Conservation (phyloP, 1,284 basidiomycete genomes). For the Pyrrhoderma noxium region DNA sequence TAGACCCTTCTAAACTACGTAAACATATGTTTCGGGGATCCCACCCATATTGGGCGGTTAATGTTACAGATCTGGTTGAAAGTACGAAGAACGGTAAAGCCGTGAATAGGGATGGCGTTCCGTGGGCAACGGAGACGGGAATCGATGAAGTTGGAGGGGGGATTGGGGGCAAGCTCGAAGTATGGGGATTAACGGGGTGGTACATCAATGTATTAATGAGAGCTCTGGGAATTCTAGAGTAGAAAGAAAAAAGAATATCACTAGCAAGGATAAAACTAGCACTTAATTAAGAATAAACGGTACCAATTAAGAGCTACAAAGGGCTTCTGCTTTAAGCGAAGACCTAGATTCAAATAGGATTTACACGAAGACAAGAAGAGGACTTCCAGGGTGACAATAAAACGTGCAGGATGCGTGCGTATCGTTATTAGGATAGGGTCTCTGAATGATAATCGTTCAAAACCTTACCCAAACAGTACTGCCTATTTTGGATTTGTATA, state of each 20-base stretch:
- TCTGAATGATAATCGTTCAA: no score
- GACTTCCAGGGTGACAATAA: no score
- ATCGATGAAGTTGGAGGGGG: constrained; percentile 39
- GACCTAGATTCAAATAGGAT: no score
- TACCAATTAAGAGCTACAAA: no score
- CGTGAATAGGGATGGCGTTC: not conserved
- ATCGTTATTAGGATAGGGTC: no score
- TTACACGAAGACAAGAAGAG: no score
- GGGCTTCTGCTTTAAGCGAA: no score
- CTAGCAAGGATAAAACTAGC: not conserved
- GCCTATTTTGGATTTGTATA: no score
- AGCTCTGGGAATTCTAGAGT: constrained; percentile 36
- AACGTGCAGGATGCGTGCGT: no score
- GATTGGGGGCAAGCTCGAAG: constrained; percentile 44
- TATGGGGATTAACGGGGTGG: constrained; percentile 81
- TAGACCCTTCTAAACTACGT: constrained; percentile 40
- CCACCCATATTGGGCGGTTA: constrained; percentile 57
- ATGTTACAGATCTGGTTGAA: constrained; percentile 55
- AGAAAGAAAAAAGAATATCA: constrained; percentile 9
- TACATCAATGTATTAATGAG: constrained; percentile 60
- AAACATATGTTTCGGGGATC: constrained; percentile 48
- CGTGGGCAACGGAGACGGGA: constrained; percentile 20
- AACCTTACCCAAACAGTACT: no score
- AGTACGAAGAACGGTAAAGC: not conserved
- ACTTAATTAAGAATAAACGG: no score